Evolutionary conservation across 192 early-diverging fungal genomes (phyloP), one percentile per base, ranked within the genome.

Genomic region (Podila horticola): DNA sequence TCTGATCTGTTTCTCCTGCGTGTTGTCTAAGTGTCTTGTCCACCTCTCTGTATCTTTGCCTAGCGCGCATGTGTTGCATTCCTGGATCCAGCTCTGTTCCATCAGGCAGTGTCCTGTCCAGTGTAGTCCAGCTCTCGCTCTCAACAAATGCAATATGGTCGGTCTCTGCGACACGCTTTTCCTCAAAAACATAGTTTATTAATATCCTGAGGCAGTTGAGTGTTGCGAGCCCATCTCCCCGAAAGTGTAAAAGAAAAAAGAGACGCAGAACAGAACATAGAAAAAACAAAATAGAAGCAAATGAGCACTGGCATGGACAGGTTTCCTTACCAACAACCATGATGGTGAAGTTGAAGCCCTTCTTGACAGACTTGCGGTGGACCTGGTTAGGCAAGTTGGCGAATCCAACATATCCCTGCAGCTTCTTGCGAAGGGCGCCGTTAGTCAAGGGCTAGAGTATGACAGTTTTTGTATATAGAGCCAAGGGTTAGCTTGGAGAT

Each of bases 331-430:
- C 97, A 38, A 98, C 97, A 24, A 97, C 94, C 97, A 99, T 98
- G 84, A 95, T 69, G 64, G 95, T 98, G 82, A 99, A 98, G 67
- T 93, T 90, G 86, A 99, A 99, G 10, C 96, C 96, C 58, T 93
- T 91, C 87, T 99, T 97, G 31, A 97, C 89, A 8, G 95, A 94
- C 86, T 96, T 95, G 74, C 92, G 88, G 77, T 98, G 94, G 64
- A 97, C 94, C 84, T 99, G 97, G 75, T 94, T 92, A n/a, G 96
- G 95, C 76, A 97, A 88, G 84, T 93, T 95, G 79, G 95, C 95
- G 84, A 99, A 98, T 41, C 97, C 97, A 79, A 99, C 84, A 74
- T 85, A 85, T 20, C 84, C 84, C 67, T 83, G 82, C 20, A 84
- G 62, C 69, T 84, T 84, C 66, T 84, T 84, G 61, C 79, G 77